These are phyloP conservation scores for Candolleomyces efflorescens DNA, from an alignment of 768 basidiomycete genomes.

Conservation along the genomic window DNA sequence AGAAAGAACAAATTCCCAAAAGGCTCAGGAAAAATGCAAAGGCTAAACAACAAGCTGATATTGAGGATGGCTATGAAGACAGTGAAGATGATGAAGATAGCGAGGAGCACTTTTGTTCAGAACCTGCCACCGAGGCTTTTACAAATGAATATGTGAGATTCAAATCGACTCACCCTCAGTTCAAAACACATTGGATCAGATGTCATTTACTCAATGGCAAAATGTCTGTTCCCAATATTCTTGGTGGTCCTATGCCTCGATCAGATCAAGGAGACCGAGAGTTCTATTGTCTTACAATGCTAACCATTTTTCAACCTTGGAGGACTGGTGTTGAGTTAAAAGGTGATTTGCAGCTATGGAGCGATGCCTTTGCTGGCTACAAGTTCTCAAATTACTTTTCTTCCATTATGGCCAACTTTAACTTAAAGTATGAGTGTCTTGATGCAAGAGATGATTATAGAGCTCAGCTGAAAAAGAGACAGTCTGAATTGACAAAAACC, in stretches of 20 bases:
- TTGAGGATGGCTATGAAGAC: no score
- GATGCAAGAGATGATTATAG: not conserved
- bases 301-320: not conserved
- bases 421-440: conserved; percentile 3
- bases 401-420: not conserved
- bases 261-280: not conserved
- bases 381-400: not conserved
- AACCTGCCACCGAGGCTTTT: no score
- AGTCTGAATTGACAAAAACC: no score
- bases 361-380: not conserved
- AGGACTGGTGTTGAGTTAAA: not conserved
- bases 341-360: not conserved
- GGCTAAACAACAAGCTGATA: no score
- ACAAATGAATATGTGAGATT: no score
- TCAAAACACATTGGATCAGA: not conserved
- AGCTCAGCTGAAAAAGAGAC: no score
- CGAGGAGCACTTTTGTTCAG: no score
- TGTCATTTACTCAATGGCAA: not conserved
- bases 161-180: not conserved
- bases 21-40: no score
- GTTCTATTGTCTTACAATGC: not conserved
- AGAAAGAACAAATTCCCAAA: not conserved
- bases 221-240: not conserved
- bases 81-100: no score
- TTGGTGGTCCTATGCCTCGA: not conserved